Evolutionary conservation across 2,329 filamentous ascomycete genomes (phyloP).

Genomic region (Phialocephala subalpina): DNA sequence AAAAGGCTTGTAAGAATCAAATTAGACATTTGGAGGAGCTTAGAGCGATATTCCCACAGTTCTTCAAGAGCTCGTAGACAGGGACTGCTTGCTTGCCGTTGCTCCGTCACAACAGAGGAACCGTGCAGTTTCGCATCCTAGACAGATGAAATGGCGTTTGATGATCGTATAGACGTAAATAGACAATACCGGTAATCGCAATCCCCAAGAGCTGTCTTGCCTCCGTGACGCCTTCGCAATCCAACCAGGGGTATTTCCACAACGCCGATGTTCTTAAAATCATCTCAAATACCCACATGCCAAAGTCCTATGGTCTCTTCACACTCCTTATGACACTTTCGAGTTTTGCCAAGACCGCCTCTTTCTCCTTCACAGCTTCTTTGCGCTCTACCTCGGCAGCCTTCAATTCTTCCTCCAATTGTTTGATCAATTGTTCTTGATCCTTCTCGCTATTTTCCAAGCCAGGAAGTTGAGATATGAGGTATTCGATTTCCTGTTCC

Average conservation of each 20-base stretch:
- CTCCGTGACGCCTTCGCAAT: conserved; percentile 6
- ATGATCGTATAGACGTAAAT: conserved; percentile 19
- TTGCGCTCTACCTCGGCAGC: conserved; percentile 68
- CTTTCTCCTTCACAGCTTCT: conserved; percentile 69
- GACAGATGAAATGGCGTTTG: neutral
- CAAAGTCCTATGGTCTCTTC: conserved; percentile 57
- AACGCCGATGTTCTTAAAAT: conserved; percentile 28
- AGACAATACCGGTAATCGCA: neutral
- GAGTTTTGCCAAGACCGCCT: conserved; percentile 65
- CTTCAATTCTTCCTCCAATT: conserved; percentile 71
- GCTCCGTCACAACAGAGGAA: neutral
- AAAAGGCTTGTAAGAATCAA: conserved; percentile 75
- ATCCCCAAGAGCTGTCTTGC: neutral
- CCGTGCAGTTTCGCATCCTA: neutral
- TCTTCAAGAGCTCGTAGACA: conserved; percentile 70
- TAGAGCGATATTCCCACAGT: conserved; percentile 77
- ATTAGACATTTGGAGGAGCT: conserved; percentile 81
- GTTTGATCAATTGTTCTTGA: conserved; percentile 72
- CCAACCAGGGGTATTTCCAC: conserved; percentile 25
- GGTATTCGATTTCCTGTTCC: conserved; percentile 82
- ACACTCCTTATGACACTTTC: conserved; percentile 68
- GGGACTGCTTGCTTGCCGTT: neutral
- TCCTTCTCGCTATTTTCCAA: conserved; percentile 81
- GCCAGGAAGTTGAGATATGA: conserved; percentile 79
- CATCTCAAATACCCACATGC: neutral